Evolutionary conservation across 2,329 filamentous ascomycete species (phyloP).

Genomic region (Neodidymelliopsis sp.): DNA sequence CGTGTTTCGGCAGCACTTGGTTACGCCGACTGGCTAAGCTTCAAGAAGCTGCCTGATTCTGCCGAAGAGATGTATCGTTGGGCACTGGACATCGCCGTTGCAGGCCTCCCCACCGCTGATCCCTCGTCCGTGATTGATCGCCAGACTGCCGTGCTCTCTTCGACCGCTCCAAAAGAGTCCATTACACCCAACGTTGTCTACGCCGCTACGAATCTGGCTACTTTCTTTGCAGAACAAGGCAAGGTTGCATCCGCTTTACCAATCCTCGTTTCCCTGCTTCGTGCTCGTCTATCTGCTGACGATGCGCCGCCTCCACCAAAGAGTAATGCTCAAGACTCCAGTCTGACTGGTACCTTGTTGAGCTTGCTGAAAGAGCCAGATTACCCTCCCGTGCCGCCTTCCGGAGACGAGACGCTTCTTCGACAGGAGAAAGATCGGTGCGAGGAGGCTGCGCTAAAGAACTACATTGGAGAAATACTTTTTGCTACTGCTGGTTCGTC

Average conservation of each 20-base stretch:
- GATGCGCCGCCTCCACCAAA: constrained; percentile 45
- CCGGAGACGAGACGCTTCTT: constrained; percentile 72
- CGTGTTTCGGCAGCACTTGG: constrained; percentile 81
- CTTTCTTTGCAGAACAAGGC: constrained; percentile 75
- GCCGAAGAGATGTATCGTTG: constrained; percentile 77
- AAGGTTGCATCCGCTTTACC: constrained; percentile 76
- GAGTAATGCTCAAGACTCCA: constrained; percentile 32
- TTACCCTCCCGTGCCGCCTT: constrained; percentile 74
- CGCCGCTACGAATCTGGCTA: constrained; percentile 78
- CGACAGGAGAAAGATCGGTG: constrained; percentile 73
- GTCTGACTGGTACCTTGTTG: constrained; percentile 37
- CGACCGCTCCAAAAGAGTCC: constrained; percentile 56
- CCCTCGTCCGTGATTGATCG: constrained; percentile 62
- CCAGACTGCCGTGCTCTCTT: constrained; percentile 67
- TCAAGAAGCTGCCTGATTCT: constrained; percentile 70
- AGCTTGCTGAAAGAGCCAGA: constrained; percentile 57
- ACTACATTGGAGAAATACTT: constrained; percentile 93
- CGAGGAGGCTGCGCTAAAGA: constrained; percentile 84
- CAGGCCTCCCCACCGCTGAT: constrained; percentile 57
- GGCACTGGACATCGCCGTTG: constrained; percentile 76
- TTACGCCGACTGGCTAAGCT: constrained; percentile 86
- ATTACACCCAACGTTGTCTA: constrained; percentile 78
- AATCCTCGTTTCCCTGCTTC: constrained; percentile 83
- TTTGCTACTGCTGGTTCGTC: constrained; percentile 68
- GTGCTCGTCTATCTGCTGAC: constrained; percentile 71